These are phyloP conservation scores for Gossypium davidsonii DNA, from an alignment of 441 rosid genomes.

Conservation along the genomic window DNA sequence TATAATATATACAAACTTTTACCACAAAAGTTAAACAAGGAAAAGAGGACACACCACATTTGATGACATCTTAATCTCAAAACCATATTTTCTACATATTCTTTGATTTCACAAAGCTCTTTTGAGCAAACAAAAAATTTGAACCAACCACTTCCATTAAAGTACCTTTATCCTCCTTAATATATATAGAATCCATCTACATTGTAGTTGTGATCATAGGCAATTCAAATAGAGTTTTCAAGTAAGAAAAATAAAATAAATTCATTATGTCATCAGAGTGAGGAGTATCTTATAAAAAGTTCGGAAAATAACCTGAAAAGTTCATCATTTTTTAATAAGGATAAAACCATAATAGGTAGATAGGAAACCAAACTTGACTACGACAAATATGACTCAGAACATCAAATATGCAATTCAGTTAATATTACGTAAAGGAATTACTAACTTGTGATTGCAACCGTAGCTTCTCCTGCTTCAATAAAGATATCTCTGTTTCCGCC, in stretches of 20 bases:
- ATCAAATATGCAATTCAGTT: background rate
- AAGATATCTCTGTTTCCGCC: slow-evolving; percentile 94
- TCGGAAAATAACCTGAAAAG: background rate
- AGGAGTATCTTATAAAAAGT: background rate
- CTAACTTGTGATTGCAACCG: slow-evolving; percentile 87
- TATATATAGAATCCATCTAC: background rate
- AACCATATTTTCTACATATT: background rate
- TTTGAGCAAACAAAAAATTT: background rate
- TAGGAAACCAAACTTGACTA: background rate
- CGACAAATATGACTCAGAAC: background rate
- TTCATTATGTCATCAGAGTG: background rate
- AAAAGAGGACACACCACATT: background rate
- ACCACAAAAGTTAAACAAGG: background rate
- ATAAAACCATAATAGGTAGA: background rate
- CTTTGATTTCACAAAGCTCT: background rate
- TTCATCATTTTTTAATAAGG: background rate
- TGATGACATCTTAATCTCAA: background rate
- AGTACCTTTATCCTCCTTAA: background rate
- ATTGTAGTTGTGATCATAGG: background rate
- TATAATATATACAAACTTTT: background rate
- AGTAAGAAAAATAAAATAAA: background rate
- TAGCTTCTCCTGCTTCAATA: slow-evolving; percentile 84
- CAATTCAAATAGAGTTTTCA: background rate
- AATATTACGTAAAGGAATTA: slow-evolving; percentile 11
- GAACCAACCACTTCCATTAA: background rate